Base-by-base conservation (phyloP, 805 yeast genomes). In the Wickerhamomyces silvicola region DNA sequence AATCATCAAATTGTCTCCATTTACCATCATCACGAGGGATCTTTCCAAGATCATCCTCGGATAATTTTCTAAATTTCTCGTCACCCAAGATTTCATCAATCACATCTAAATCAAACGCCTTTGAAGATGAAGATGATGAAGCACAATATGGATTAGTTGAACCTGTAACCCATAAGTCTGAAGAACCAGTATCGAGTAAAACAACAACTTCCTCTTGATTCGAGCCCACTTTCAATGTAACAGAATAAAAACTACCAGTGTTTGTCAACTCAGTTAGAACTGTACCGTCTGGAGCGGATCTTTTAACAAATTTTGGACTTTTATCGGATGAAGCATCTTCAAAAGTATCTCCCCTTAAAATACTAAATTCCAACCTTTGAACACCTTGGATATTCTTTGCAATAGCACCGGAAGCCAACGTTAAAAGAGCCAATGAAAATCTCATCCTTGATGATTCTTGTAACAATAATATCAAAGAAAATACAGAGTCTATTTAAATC, bases 121-220 rank as follows among this genome's bases (percentile, higher is more conserved):
- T 33, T 38, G 41, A 20, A 7, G 28, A 5, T 4, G 42, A 29
- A 3, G 41, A 13, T 7, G 38, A 37, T 4, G 51, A 37, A 4
- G 46, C 27, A 45, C 77, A 70, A 35, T 62, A 68, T 3, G 78
- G 68, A 45, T 74, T 75, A 25, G 57, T 45, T 2, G 68, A 50
- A 18, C 66, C 60, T 37, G 71, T 63, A 15, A 80, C 72, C 84
- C 85, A 80, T 15, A 82, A 56, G 51, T 81, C 90, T 0, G 83
- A 69, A 0, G 87, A 79, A 3, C 90, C 92, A 1, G 88, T 81
- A 47, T 81, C 92, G n/a, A 81, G 50, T 23, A 78, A 52, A 8
- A 80, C 74, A 8, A 61, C 62, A 6, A 80, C 60, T n/a, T 59
- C 52, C 45, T 79, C 80, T 1, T 62, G 48, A 1, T 78, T 69